A percentile compares a stretch with the other conserved stretches of the same genome.
Evolutionary conservation across 1,284 basidiomycete genomes (phyloP).

Genomic region (Psilocybe mexicana): DNA sequence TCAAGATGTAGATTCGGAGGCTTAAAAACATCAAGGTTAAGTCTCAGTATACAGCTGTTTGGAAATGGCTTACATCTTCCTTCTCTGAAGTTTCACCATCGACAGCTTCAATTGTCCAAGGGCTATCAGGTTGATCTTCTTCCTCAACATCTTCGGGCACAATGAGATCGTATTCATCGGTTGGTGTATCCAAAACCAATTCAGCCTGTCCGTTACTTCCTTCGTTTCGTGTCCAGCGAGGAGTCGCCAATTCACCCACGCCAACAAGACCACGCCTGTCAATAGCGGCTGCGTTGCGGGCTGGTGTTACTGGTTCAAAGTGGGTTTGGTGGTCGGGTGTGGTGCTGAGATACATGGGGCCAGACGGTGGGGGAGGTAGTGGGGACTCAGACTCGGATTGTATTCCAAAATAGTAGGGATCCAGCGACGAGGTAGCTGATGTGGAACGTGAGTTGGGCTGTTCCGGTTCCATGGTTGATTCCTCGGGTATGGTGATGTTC

Average conservation of each 20-base stretch:
- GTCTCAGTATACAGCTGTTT: slow-evolving; percentile 8
- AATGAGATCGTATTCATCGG: slow-evolving; percentile 46
- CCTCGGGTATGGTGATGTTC: slow-evolving; percentile 24
- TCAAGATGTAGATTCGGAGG: slow-evolving; percentile 33
- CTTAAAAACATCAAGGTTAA: slow-evolving; percentile 9
- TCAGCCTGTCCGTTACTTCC: slow-evolving; percentile 26
- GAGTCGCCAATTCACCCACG: slow-evolving; percentile 96
- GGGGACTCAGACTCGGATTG: slow-evolving; percentile 67
- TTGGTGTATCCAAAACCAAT: slow-evolving; percentile 25
- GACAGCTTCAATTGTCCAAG: slow-evolving; percentile 84
- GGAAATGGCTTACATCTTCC: slow-evolving; percentile 53
- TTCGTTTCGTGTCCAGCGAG: slow-evolving; percentile 73
- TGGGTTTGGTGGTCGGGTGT: slow-evolving; percentile 41
- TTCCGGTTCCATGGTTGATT: slow-evolving; percentile 21
- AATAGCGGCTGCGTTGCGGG: slow-evolving; percentile 76
- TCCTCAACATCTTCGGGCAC: slow-evolving; percentile 39
- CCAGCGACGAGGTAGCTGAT: slow-evolving; percentile 69
- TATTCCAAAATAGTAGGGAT: slow-evolving; percentile 80
- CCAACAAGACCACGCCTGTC: slow-evolving; percentile 90
- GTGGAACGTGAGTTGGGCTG: slow-evolving; percentile 54
- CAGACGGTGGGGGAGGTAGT: slow-evolving; percentile 46
- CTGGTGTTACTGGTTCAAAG: slow-evolving; percentile 68
- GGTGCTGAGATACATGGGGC: slow-evolving; percentile 34
- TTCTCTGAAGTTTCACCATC: slow-evolving; percentile 74
- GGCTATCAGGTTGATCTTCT: slow-evolving; percentile 63